Percentiles rank a stretch among this genome's conserved stretches.
Evolutionary conservation across 2,329 filamentous ascomycete genomes (phyloP).

Genomic region (Camptophora hylomeconis): DNA sequence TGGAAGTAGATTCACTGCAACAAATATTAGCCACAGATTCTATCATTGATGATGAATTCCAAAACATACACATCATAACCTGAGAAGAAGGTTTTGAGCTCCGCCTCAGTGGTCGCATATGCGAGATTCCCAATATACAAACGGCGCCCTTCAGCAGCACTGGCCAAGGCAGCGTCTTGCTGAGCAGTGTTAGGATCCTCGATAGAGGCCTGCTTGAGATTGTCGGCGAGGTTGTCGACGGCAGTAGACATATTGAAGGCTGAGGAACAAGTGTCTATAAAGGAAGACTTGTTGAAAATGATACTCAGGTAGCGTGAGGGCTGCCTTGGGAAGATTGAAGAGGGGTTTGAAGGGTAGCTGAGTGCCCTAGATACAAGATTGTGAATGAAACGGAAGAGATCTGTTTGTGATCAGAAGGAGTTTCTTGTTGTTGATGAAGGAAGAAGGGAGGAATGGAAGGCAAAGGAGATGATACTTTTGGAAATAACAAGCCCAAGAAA

Average conservation of each 20-base stretch:
- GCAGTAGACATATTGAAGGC: slow-evolving; percentile 69
- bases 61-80: slow-evolving; percentile 90
- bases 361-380: slow-evolving; percentile 62
- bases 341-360: slow-evolving; percentile 68
- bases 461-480: slow-evolving; percentile 6
- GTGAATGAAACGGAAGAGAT: slow-evolving; percentile 8
- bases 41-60: slow-evolving; percentile 6
- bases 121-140: slow-evolving; percentile 99
- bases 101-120: slow-evolving; percentile 99
- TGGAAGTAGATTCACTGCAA: slow-evolving; percentile 87
- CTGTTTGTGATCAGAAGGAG: slow-evolving; percentile 18
- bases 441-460: slow-evolving; percentile 5
- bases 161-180: slow-evolving; percentile 86
- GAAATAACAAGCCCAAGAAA: slow-evolving; percentile 6
- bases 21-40: slow-evolving; percentile 2
- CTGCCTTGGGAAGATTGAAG: slow-evolving; percentile 40
- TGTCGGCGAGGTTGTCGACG: slow-evolving; percentile 56
- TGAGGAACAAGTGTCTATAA: slow-evolving; percentile 31
- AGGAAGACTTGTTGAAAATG: slow-evolving; percentile 28
- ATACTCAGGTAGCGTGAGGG: slow-evolving; percentile 52
- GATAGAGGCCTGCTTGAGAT: slow-evolving; percentile 54
- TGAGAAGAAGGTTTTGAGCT: slow-evolving; percentile 99
- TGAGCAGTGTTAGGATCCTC: slow-evolving; percentile 50
- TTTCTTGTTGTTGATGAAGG: slow-evolving; percentile 16
- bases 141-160: slow-evolving; percentile 93